Evolutionary conservation across 1,139 yeast genomes (phyloP).

Genomic region (Taphrina populina): DNA sequence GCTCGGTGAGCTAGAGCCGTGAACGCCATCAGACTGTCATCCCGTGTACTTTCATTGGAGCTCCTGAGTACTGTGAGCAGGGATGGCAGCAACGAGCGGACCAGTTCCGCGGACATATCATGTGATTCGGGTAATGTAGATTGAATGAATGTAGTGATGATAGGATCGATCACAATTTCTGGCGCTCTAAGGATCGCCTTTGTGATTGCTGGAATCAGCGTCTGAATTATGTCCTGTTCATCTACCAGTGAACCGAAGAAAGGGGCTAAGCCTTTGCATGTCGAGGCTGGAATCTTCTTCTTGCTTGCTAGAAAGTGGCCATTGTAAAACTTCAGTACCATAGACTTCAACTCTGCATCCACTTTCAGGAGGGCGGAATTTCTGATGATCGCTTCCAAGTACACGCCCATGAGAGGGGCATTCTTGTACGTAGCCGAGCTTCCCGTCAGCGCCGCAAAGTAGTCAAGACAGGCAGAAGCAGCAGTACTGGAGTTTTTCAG

Average conservation of each 20-base stretch:
- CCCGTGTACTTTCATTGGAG: slow-evolving; percentile 63
- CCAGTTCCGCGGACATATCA: slow-evolving; percentile 50
- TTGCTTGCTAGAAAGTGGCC: slow-evolving; percentile 12
- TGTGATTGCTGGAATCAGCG: slow-evolving; percentile 63
- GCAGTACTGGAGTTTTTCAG: neutral
- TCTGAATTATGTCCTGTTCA: slow-evolving; percentile 48
- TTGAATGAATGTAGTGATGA: slow-evolving; percentile 54
- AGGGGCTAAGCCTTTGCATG: slow-evolving; percentile 12
- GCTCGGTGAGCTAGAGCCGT: slow-evolving; percentile 36
- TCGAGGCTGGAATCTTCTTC: neutral
- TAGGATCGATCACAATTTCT: slow-evolving; percentile 60
- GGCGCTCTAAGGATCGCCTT: slow-evolving; percentile 80
- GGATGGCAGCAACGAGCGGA: slow-evolving; percentile 56
- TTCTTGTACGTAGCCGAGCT: neutral
- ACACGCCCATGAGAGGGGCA: slow-evolving; percentile 11
- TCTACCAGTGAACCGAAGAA: neutral
- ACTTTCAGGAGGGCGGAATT: neutral
- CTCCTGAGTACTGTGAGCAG: slow-evolving; percentile 69
- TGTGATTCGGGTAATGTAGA: slow-evolving; percentile 46
- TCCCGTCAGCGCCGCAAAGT: neutral
- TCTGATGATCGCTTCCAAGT: too few species aligned
- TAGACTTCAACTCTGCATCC: neutral
- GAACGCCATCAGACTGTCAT: slow-evolving; percentile 54
- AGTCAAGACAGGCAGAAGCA: neutral
- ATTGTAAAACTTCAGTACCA: neutral